Base-by-base conservation (phyloP, 768 basidiomycete genomes). In the Filobasidium wieringae region DNA sequence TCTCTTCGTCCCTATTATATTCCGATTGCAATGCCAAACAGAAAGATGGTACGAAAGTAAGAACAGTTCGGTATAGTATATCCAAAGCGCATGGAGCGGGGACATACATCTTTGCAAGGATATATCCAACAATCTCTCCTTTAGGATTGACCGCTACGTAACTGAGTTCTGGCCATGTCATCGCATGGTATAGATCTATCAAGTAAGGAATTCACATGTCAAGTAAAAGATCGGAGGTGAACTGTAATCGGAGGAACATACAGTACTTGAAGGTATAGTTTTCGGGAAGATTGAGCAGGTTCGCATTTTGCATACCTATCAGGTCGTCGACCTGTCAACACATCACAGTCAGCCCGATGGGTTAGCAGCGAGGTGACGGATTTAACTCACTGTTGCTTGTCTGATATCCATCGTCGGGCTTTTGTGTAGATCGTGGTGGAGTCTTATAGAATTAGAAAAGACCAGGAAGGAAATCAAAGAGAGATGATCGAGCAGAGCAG, bases 141-240 rank as follows among this genome's bases (percentile, higher is more conserved):
- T 87, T 84, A 66, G 82, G 80, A 64, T 92, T 89, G 67, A 90
- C 89, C 0, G 91, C 91, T 6, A 96, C 89, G 65, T 86, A 93
- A 7, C 88, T 92, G 19, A 95, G 79, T 60, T 88, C 84, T 0
- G 91, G 90, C 91, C 91, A 96, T 6, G 88, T 89, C 75, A 91
- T 78, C 7, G 81, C 79, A 68, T 92, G 90, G 71, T 89, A 92
- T 50, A 92, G 80, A 78, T 90, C 90, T 92, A 22, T 9, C 22
- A 14, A 24, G 14, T 9, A 8, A 14, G 15, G 7, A 22, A 12
- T n/a, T 11, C 26, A n/a, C n/a, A n/a, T 8, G 15, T 11, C 7
- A 45, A 32, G 1, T 17, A 37, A 40, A 11, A 17, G 27, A 19
- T 36, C 31, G 9, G 17, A n/a, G 11, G 15, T 14, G 17, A 41